A percentile compares a stretch with the other conserved stretches of the same genome.
Evolutionary conservation across 768 basidiomycete species (phyloP).

Genomic region (Suillus fuscotomentosus): DNA sequence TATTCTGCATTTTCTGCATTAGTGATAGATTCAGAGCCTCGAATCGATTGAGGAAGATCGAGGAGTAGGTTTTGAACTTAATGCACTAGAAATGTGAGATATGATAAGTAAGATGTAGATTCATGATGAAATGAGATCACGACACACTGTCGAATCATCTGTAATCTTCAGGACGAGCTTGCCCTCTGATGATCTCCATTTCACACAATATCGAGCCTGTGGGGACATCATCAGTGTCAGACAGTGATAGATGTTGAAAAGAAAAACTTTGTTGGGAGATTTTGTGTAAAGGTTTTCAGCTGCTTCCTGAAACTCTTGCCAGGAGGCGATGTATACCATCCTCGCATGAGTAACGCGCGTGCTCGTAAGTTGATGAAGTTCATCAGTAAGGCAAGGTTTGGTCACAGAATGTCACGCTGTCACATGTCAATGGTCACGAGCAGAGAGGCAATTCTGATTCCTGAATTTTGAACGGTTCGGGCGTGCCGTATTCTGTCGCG

Average conservation of each 20-base stretch:
- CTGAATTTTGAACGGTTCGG: too few species aligned
- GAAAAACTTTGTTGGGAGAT: slow-evolving; percentile 71
- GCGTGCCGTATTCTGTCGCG: background rate
- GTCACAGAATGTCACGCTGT: slow-evolving; percentile 10
- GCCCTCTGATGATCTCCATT: slow-evolving; percentile 85
- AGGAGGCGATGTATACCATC: slow-evolving; percentile 89
- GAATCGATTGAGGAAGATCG: slow-evolving; percentile 95
- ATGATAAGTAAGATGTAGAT: background rate
- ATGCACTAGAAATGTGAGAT: slow-evolving; percentile 60
- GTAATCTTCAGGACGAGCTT: slow-evolving; percentile 93
- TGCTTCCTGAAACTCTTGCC: slow-evolving; percentile 89
- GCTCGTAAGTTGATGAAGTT: slow-evolving; percentile 13
- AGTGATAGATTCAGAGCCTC: slow-evolving; percentile 86
- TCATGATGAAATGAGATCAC: background rate
- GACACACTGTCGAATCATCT: slow-evolving; percentile 80
- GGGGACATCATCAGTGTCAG: background rate
- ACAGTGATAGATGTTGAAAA: background rate
- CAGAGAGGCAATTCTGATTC: background rate
- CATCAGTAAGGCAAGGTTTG: slow-evolving; percentile 11
- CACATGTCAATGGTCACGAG: background rate
- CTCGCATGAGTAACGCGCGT: slow-evolving; percentile 39
- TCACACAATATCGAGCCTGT: slow-evolving; percentile 88
- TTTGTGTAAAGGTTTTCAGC: slow-evolving; percentile 82
- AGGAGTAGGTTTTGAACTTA: slow-evolving; percentile 94
- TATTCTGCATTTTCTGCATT: slow-evolving; percentile 85